phyloP scores from a whole-genome alignment of 306 rosid genomes.

The Lablab purpureus region DNA sequence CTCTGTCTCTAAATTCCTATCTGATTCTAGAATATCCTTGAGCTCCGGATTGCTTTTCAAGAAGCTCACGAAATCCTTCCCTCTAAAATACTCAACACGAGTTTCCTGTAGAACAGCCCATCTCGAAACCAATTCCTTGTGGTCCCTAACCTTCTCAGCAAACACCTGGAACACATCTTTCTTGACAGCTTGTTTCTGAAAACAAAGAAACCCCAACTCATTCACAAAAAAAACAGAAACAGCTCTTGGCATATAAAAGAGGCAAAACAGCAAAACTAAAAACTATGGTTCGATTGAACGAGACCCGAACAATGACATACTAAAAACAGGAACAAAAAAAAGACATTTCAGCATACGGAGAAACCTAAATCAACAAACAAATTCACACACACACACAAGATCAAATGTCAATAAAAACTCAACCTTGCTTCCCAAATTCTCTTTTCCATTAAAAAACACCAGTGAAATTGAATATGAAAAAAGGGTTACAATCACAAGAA shows the following conservation, averaged over 20 bases:
- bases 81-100: conserved; percentile 93
- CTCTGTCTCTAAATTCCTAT: conserved; percentile 77
- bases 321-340: background rate
- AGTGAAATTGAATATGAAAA: background rate
- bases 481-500: background rate
- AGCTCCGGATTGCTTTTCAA: conserved; percentile 83
- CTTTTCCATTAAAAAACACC: background rate
- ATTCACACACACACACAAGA: conserved; percentile 18
- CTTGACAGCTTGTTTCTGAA: conserved; percentile 82
- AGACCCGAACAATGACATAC: conserved; percentile 26
- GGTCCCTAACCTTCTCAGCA: conserved; percentile 97
- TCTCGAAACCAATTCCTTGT: conserved; percentile 86
- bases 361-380: conserved; percentile 20
- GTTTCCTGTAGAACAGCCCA: conserved; percentile 99
- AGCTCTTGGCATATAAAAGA: conserved; percentile 12
- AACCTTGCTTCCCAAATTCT: conserved; percentile 2
- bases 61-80: conserved; percentile 88
- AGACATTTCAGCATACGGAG: background rate
- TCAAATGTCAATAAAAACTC: conserved; percentile 30
- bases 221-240: conserved; percentile 32
- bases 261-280: background rate
- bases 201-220: conserved; percentile 28
- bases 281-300: background rate
- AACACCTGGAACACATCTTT: conserved; percentile 88
- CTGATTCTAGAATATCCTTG: conserved; percentile 81